Evolutionary conservation across 805 yeast genomes (phyloP).

Genomic region (Kluyveromyces nonfermentans): DNA sequence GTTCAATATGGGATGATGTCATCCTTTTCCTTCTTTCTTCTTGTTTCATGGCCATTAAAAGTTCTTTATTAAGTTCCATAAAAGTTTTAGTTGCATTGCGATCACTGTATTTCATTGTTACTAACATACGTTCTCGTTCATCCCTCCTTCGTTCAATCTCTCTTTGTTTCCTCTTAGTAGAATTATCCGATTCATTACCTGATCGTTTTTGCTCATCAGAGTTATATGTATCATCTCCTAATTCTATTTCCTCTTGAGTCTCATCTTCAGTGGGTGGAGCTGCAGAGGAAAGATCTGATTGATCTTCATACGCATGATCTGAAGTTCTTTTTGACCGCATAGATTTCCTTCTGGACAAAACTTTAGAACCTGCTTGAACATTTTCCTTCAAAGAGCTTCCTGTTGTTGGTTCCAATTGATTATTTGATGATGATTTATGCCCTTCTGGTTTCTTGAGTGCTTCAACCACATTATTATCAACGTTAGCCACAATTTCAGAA

Average conservation of each 20-base stretch:
- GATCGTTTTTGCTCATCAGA: constrained; percentile 1
- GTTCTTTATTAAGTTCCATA: constrained; percentile 26
- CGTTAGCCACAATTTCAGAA: too few relatives aligned
- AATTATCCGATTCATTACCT: constrained; percentile 1
- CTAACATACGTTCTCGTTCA: constrained; percentile 27
- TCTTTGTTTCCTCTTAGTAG: constrained; percentile 15
- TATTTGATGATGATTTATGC: too few relatives aligned
- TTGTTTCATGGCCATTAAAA: constrained; percentile 26
- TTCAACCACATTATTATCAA: too few relatives aligned
- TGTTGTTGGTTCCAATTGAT: background rate
- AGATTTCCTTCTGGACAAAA: background rate
- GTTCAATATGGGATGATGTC: constrained; percentile 15
- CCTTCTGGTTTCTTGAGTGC: background rate
- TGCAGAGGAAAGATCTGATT: constrained; percentile 2
- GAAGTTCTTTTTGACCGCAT: background rate
- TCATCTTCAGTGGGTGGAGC: constrained; percentile 3
- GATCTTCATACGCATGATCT: background rate
- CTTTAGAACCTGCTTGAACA: background rate
- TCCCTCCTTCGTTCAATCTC: constrained; percentile 27
- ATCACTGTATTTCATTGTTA: constrained; percentile 28
- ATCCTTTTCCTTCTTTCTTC: constrained; percentile 26
- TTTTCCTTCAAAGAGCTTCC: background rate
- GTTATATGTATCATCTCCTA: constrained; percentile 6
- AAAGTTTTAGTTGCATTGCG: constrained; percentile 25
- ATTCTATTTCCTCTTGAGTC: constrained; percentile 2